These are phyloP conservation scores for Mycena galopus DNA, from an alignment of 768 basidiomycete genomes.

Conservation along the genomic window DNA sequence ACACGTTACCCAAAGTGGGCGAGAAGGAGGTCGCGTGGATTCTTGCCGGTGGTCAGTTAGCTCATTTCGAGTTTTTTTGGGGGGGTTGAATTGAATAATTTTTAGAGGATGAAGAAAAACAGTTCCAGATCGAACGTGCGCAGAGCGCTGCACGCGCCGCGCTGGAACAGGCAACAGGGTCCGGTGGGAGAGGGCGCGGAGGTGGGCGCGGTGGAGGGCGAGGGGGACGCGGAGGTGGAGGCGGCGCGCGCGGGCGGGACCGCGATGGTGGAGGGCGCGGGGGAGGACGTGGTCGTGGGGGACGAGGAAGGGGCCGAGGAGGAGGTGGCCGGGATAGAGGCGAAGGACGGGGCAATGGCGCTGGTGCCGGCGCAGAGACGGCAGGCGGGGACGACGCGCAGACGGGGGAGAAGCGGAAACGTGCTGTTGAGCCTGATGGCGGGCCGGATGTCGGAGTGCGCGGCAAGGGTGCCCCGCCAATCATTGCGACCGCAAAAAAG, in stretches of 20 bases:
- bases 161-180: slow-evolving; percentile 49
- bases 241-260: slow-evolving; percentile 56
- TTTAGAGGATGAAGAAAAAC: slow-evolving; percentile 78
- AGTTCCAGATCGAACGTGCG: slow-evolving; percentile 82
- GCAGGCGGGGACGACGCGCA: slow-evolving; percentile 54
- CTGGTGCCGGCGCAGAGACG: slow-evolving; percentile 34
- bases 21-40: slow-evolving; percentile 76
- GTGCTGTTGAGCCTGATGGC: slow-evolving; percentile 83
- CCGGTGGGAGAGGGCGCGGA: slow-evolving; percentile 39
- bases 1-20: slow-evolving; percentile 73
- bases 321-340: slow-evolving; percentile 49
- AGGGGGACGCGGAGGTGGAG: slow-evolving; percentile 61
- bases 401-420: slow-evolving; percentile 81
- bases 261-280: slow-evolving; percentile 52
- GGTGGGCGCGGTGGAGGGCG: slow-evolving; percentile 60
- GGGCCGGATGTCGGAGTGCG: slow-evolving; percentile 77
- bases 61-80: slow-evolving; percentile 6
- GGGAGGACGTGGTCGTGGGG: slow-evolving; percentile 45
- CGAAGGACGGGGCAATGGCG: slow-evolving; percentile 39
- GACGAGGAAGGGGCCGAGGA: slow-evolving; percentile 47
- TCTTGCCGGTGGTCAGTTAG: slow-evolving; percentile 66
- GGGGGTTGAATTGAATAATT: background rate
- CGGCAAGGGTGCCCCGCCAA: slow-evolving; percentile 71
- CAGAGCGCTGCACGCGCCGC: slow-evolving; percentile 72
- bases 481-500: slow-evolving; percentile 59